Evolutionary conservation across 805 yeast species (phyloP), one percentile per base, ranked within the genome.

Genomic region (baker's yeast (Saccharomyces cerevisiae)): DNA sequence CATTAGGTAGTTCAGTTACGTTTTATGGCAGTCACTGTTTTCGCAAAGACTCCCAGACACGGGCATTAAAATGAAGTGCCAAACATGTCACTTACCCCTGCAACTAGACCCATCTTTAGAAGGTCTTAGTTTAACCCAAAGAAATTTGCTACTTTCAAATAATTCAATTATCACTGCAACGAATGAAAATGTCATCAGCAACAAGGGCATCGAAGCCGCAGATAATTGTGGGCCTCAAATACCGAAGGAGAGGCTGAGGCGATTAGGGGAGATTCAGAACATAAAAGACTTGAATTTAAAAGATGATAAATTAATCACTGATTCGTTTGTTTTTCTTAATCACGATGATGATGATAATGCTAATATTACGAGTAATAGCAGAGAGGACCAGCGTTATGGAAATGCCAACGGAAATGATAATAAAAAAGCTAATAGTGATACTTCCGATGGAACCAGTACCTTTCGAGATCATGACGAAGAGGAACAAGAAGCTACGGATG

Each of bases 81-180:
- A 75, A 58, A 70, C 74, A 54, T 80, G 84, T 62, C 72, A 73
- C 47, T 57, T 71, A 4, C 77, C 79, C 0, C 58, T 80, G 4
- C 61, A 61, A 43, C 58, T 80, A 22, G 79, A 79, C 55, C 69
- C 71, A 8, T 71, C 81, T 1, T 63, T 79, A n/a, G 55, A 70
- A 43, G 72, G 72, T 53, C 61, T 79, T 17, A 74, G 77, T 46
- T 57, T 72, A 8, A 75, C 79, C 1, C 83, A 79, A 59, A 66
- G 72, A 13, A 73, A 74, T 29, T 66, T 78, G 28, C 57, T 79
- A n/a, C 22, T 36, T 9, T 36, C 43, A 68, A 49, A 22, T 14
- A 26, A 26, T 24, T 13, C 22, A 71, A 52, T 49, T 59, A 46
- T 53, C 28, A 53, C 31, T 24, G 60, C 30, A 59, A 60, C 6